phyloP scores from a whole-genome alignment of 2,329 filamentous ascomycete genomes.

The Aciculosporium take region DNA sequence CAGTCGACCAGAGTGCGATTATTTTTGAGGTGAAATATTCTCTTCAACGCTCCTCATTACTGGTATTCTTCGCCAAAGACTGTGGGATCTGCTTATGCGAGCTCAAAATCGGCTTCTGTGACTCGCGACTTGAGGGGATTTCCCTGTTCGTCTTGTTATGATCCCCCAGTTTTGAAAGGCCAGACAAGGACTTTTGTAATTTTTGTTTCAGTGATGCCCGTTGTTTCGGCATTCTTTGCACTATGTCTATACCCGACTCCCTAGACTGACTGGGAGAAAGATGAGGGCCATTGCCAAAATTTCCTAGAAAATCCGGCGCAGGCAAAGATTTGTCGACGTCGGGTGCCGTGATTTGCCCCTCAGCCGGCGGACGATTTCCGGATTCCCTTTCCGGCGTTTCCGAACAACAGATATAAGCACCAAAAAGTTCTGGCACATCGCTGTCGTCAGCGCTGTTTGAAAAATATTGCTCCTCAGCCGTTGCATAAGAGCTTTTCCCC shows the following conservation, averaged over 20 bases:
- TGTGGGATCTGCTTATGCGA: neutral
- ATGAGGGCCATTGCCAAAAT: neutral
- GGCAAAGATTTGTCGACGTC: slow-evolving; percentile 2
- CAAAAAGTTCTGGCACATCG: neutral
- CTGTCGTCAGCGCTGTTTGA: neutral
- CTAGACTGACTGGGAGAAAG: neutral
- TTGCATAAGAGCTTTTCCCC: slow-evolving; percentile 14
- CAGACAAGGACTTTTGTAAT: slow-evolving; percentile 4
- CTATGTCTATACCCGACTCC: neutral
- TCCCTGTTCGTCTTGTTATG: neutral
- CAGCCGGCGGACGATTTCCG: neutral
- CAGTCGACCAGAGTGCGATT: neutral
- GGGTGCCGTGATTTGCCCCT: neutral
- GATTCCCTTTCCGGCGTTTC: neutral
- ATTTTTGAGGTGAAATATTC: no score
- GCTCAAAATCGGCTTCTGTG: neutral
- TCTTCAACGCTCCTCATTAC: neutral
- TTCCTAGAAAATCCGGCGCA: neutral
- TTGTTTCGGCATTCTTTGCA: neutral
- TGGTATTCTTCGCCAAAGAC: neutral
- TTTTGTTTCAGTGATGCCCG: slow-evolving; percentile 2
- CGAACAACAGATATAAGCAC: neutral
- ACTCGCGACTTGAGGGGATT: neutral
- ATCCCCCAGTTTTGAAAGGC: slow-evolving; percentile 1
- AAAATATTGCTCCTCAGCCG: slow-evolving; percentile 10